A percentile compares a stretch with the other conserved stretches of the same genome.
phyloP scores from a whole-genome alignment of 495 filamentous ascomycete species.

The Talaromyces nanjingensis region DNA sequence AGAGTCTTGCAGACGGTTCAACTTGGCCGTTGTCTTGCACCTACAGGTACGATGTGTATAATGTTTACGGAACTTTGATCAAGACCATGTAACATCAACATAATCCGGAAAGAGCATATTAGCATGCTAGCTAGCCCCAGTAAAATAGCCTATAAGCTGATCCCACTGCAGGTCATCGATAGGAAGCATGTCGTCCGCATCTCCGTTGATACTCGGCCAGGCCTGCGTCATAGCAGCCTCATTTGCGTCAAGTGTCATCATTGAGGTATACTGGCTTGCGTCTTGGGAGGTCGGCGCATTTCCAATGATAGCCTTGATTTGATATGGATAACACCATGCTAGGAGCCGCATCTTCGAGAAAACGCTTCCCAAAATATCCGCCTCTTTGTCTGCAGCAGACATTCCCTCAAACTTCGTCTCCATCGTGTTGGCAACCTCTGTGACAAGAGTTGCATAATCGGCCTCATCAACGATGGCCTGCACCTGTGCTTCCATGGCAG shows the following conservation, averaged over 20 bases:
- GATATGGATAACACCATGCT: conserved; percentile 15
- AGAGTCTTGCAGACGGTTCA: background rate
- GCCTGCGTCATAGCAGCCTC: conserved; percentile 9
- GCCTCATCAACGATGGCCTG: conserved; percentile 14
- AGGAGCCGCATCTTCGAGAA: conserved; percentile 15
- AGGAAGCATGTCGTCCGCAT: conserved; percentile 19
- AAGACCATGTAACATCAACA: background rate
- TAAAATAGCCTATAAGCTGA: conserved; percentile 13
- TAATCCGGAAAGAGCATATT: background rate
- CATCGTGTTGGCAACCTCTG: conserved; percentile 11
- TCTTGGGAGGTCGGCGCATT: background rate
- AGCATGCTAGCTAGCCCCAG: conserved; percentile 11
- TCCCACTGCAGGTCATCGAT: conserved; percentile 19
- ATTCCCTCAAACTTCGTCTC: conserved; percentile 11
- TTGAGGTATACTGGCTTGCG: conserved; percentile 6
- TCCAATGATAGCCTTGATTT: conserved; percentile 12
- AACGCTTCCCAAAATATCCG: conserved; percentile 14
- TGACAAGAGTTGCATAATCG: conserved; percentile 14
- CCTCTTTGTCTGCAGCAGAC: conserved; percentile 14
- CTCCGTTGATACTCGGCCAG: conserved; percentile 15
- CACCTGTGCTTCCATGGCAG: conserved; percentile 8
- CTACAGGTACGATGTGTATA: background rate
- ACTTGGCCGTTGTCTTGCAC: background rate
- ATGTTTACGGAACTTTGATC: background rate
- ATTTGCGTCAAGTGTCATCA: conserved; percentile 7